These are phyloP conservation scores for Geotrichum histeridarum DNA, from an alignment of 1,139 yeast genomes.

Conservation along the genomic window DNA sequence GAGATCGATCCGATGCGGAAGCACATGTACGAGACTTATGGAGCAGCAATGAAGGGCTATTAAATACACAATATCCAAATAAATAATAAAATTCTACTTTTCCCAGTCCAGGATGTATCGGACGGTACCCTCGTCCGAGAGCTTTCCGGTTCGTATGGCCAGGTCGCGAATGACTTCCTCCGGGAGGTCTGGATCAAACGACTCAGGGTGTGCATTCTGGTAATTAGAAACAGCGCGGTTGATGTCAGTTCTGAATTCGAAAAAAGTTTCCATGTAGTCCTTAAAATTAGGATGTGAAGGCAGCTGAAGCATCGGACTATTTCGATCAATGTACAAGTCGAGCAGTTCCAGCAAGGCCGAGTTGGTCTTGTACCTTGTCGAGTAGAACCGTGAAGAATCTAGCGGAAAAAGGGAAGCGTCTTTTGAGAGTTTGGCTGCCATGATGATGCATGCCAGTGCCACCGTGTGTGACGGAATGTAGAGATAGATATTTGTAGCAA, in stretches of 20 bases:
- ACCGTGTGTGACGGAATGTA: conserved; percentile 76
- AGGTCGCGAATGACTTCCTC: conserved; percentile 13
- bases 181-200: neutral
- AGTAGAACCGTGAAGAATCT: conserved; percentile 25
- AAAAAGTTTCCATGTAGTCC: neutral
- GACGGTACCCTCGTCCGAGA: conserved; percentile 21
- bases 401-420: conserved; percentile 28
- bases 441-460: conserved; percentile 60
- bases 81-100: neutral
- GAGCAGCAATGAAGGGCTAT: neutral
- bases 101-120: conserved; percentile 20
- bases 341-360: conserved; percentile 59
- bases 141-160: conserved; percentile 16
- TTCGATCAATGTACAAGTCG: conserved; percentile 42
- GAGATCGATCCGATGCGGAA: conserved; percentile 65
- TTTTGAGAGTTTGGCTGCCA: conserved; percentile 43
- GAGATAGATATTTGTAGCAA: conserved; percentile 64
- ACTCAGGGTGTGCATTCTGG: neutral
- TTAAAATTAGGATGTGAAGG: neutral
- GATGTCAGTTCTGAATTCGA: conserved; percentile 5
- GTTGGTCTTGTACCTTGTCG: conserved; percentile 43
- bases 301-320: neutral
- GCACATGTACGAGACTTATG: conserved; percentile 32
- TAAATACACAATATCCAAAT: neutral
- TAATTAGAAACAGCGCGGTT: conserved; percentile 5